Evolutionary conservation across 805 yeast genomes (phyloP).

Genomic region (Jamesozyma hellenica): DNA sequence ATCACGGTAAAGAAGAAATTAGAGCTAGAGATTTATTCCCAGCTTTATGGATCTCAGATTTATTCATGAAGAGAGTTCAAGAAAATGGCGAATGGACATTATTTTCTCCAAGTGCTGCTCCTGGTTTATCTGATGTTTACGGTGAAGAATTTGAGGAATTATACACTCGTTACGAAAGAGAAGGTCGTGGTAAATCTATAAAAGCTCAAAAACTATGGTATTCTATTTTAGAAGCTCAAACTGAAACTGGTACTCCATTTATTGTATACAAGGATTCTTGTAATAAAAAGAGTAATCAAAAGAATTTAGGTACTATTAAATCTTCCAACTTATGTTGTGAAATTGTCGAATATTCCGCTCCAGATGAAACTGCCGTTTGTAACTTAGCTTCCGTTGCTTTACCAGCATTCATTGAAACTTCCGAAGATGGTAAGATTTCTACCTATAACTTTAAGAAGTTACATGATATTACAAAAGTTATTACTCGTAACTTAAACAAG

Average conservation of each 20-base stretch:
- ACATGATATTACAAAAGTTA: constrained; percentile 67
- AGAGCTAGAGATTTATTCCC: constrained; percentile 89
- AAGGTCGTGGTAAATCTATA: constrained; percentile 55
- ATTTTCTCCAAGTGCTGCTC: constrained; percentile 82
- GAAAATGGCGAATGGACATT: constrained; percentile 73
- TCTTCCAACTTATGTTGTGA: constrained; percentile 93
- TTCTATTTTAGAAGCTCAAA: constrained; percentile 81
- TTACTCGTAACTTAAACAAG: constrained; percentile 67
- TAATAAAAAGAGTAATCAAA: constrained; percentile 78
- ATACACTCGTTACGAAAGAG: constrained; percentile 62
- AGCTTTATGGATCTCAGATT: constrained; percentile 91
- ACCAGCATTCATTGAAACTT: constrained; percentile 58
- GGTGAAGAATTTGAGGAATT: constrained; percentile 75
- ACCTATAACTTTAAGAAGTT: constrained; percentile 63
- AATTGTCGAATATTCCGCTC: constrained; percentile 81
- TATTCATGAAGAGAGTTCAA: constrained; percentile 88
- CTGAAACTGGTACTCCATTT: constrained; percentile 94
- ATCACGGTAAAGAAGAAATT: constrained; percentile 89
- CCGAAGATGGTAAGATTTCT: constrained; percentile 36
- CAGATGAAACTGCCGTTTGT: constrained; percentile 93
- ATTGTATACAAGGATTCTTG: constrained; percentile 90
- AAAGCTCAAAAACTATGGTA: constrained; percentile 89
- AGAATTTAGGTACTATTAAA: constrained; percentile 85
- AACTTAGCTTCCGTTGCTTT: constrained; percentile 85
- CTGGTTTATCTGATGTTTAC: constrained; percentile 71